Evolutionary conservation across 495 filamentous ascomycete species (phyloP).

Genomic region (Penicillium psychrofluorescens): DNA sequence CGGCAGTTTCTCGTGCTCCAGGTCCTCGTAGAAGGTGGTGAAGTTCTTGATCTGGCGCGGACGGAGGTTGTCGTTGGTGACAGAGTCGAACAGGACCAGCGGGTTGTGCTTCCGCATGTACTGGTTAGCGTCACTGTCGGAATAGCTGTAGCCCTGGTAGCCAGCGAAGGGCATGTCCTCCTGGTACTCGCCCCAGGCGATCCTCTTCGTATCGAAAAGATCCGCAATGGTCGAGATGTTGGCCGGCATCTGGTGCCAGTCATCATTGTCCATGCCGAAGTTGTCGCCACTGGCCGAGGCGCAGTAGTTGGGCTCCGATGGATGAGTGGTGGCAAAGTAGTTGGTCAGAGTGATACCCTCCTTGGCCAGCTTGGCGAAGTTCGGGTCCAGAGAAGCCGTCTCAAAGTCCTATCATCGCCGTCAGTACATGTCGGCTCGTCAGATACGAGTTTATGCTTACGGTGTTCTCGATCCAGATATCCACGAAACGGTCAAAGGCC

Average conservation of each 20-base stretch:
- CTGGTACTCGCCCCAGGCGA: constrained; percentile 65
- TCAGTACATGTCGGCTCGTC: constrained; percentile 9
- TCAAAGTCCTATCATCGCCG: constrained; percentile 42
- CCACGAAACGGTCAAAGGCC: constrained; percentile 59
- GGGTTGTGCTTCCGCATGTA: constrained; percentile 82
- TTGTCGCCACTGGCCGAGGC: constrained; percentile 56
- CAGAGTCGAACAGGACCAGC: constrained; percentile 50
- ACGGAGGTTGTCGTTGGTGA: constrained; percentile 46
- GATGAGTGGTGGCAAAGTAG: constrained; percentile 57
- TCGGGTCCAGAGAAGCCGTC: constrained; percentile 41
- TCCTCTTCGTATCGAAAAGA: constrained; percentile 58
- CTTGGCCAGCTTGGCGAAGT: constrained; percentile 48
- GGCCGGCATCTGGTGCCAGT: constrained; percentile 45
- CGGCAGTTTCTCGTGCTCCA: constrained; percentile 49
- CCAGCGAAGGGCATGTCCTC: constrained; percentile 64
- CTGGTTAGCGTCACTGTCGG: constrained; percentile 43
- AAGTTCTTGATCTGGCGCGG: constrained; percentile 61
- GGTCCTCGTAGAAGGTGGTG: constrained; percentile 53
- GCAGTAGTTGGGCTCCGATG: constrained; percentile 66
- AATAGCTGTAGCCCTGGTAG: constrained; percentile 51
- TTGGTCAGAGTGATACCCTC: constrained; percentile 60
- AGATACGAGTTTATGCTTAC: constrained; percentile 35
- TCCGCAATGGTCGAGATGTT: constrained; percentile 66
- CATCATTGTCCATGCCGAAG: constrained; percentile 64
- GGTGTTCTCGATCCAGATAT: constrained; percentile 70